These are phyloP conservation scores for Exserohilum rostratum DNA, from an alignment of 2,329 filamentous ascomycete genomes.

Conservation along the genomic window DNA sequence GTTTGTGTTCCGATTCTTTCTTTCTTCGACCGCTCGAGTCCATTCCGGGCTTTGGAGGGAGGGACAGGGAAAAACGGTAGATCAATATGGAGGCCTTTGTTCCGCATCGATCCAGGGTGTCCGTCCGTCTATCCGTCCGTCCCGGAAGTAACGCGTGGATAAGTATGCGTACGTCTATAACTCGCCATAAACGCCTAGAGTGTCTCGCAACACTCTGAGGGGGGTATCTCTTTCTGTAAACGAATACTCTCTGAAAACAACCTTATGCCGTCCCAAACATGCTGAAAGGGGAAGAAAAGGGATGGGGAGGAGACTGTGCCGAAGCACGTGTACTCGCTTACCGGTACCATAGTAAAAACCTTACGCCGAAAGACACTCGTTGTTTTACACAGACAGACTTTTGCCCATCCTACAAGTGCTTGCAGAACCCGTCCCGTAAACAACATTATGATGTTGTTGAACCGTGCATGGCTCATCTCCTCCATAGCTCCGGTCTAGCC, in stretches of 20 bases:
- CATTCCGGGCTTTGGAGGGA: neutral
- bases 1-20: neutral
- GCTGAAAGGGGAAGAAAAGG: neutral
- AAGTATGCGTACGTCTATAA: neutral
- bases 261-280: slow-evolving; percentile 13
- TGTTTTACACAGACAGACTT: neutral
- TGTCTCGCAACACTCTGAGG: neutral
- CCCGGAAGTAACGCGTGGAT: neutral
- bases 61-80: neutral
- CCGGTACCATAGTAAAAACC: neutral
- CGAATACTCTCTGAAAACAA: neutral
- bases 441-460: neutral
- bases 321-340: slow-evolving; percentile 21
- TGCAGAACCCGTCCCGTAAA: neutral
- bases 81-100: neutral
- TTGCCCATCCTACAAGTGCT: neutral
- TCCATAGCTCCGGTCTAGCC: neutral
- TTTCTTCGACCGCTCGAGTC: neutral
- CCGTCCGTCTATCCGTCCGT: neutral
- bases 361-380: neutral
- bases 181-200: slow-evolving; percentile 14
- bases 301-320: slow-evolving; percentile 20
- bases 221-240: slow-evolving; percentile 14
- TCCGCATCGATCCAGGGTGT: slow-evolving; percentile 14
- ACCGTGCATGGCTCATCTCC: neutral